Conservation (phyloP, 75 land plant species). For the Isoetes taiwanensis region DNA sequence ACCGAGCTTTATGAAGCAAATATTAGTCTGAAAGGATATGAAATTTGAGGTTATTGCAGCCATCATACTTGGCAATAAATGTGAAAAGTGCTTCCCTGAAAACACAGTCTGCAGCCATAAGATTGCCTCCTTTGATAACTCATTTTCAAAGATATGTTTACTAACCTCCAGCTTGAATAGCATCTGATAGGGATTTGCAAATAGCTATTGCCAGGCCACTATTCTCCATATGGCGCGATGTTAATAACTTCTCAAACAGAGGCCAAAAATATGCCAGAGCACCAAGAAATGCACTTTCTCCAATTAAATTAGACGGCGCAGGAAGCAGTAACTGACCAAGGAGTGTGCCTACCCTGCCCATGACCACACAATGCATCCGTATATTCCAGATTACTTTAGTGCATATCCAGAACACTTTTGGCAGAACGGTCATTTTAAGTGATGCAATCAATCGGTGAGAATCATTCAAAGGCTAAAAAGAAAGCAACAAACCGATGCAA, state of each 20-base stretch:
- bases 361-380: neutral
- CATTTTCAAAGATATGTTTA: neutral
- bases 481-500: constrained; percentile 49
- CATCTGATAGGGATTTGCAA: constrained; percentile 72
- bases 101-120: neutral
- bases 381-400: neutral
- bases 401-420: neutral
- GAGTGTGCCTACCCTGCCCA: constrained; percentile 56
- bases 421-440: neutral
- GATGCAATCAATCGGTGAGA: neutral
- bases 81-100: constrained; percentile 66
- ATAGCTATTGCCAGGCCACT: constrained; percentile 48
- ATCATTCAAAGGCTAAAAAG: neutral
- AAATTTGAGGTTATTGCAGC: constrained; percentile 58
- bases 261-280: constrained; percentile 78
- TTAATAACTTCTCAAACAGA: constrained; percentile 59
- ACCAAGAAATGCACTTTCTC: constrained; percentile 45
- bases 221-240: constrained; percentile 68
- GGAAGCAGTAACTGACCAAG: constrained; percentile 46
- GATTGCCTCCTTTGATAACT: neutral
- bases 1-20: constrained; percentile 87
- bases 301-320: constrained; percentile 14
- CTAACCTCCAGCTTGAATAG: constrained; percentile 81
- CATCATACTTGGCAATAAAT: constrained; percentile 56
- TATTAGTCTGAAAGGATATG: constrained; percentile 57